Percentiles rank a stretch among this genome's conserved stretches.
Conservation (phyloP, 2,329 filamentous ascomycete species). For the Fusarium dimerum region DNA sequence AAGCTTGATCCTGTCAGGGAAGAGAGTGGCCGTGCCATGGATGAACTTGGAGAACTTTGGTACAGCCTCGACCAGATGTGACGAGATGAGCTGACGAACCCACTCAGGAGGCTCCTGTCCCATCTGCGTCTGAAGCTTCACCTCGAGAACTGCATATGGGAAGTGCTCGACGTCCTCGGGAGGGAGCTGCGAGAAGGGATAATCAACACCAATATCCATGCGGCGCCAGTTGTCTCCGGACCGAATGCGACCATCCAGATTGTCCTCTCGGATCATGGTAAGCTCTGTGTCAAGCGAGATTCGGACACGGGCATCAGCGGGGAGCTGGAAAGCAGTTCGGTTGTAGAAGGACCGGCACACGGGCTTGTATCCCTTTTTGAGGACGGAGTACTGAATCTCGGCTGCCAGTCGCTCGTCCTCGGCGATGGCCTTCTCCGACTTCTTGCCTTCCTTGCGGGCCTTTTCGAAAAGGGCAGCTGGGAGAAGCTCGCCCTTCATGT, state of each 20-base stretch:
- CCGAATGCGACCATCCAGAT: slow-evolving; percentile 76
- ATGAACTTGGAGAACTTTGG: slow-evolving; percentile 99
- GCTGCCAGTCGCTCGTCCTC: slow-evolving; percentile 86
- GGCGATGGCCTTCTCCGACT: slow-evolving; percentile 85
- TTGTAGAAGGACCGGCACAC: slow-evolving; percentile 98
- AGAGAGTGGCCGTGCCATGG: slow-evolving; percentile 85
- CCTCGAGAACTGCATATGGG: slow-evolving; percentile 93
- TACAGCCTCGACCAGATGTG: slow-evolving; percentile 96
- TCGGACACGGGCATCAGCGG: slow-evolving; percentile 91
- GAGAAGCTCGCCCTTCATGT: slow-evolving; percentile 79
- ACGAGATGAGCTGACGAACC: slow-evolving; percentile 90
- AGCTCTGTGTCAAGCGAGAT: slow-evolving; percentile 97
- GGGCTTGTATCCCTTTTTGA: slow-evolving; percentile 83
- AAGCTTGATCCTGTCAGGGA: slow-evolving; percentile 83
- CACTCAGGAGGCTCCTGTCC: slow-evolving; percentile 95
- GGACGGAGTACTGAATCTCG: slow-evolving; percentile 90
- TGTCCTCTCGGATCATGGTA: slow-evolving; percentile 93
- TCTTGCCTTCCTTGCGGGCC: slow-evolving; percentile 92
- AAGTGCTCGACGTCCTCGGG: slow-evolving; percentile 85
- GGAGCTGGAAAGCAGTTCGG: slow-evolving; percentile 95
- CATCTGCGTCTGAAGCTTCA: slow-evolving; percentile 94
- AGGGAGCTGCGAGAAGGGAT: slow-evolving; percentile 86
- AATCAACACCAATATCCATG: slow-evolving; percentile 97
- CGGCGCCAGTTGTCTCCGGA: slow-evolving; percentile 91
- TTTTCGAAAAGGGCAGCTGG: slow-evolving; percentile 94